Percentiles rank a stretch among this genome's conserved stretches.
These are phyloP conservation scores for Backusella westeae DNA, from an alignment of 192 early-diverging fungal species.

Conservation along the genomic window DNA sequence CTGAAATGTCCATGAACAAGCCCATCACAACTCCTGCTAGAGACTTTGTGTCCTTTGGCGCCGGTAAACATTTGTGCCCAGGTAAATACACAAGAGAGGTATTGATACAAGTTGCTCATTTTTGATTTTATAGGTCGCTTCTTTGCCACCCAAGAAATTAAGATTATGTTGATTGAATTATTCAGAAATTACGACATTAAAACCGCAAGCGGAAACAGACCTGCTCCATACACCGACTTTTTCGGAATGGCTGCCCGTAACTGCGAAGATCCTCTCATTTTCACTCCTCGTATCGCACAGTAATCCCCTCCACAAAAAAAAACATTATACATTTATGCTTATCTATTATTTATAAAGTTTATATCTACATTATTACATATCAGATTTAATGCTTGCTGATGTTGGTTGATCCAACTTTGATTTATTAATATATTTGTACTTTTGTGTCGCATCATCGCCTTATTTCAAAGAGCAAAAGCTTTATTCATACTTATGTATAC, in stretches of 20 bases:
- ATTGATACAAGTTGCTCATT: neutral
- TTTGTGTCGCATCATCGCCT: too few species aligned
- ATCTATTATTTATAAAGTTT: too few species aligned
- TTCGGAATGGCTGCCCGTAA: constrained; percentile 12
- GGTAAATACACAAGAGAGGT: constrained; percentile 8
- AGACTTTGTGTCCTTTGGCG: constrained; percentile 19
- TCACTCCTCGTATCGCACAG: neutral
- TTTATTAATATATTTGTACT: too few species aligned
- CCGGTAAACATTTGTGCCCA: constrained; percentile 22
- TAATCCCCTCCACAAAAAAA: neutral
- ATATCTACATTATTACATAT: too few species aligned
- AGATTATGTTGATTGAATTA: constrained; percentile 12
- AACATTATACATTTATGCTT: too few species aligned
- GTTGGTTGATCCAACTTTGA: too few species aligned
- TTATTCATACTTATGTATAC: too few species aligned
- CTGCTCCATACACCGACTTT: constrained; percentile 6
- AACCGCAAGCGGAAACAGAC: constrained; percentile 4
- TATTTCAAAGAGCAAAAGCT: too few species aligned
- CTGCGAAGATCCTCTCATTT: constrained; percentile 10
- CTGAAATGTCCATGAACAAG: constrained; percentile 3
- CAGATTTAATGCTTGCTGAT: too few species aligned
- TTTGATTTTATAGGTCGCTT: constrained; percentile 5
- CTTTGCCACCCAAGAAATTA: constrained; percentile 33
- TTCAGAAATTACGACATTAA: constrained; percentile 17
- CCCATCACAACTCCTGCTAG: constrained; percentile 2